These are phyloP conservation scores for Coelastrella sp. DNA, from an alignment of 139 green algal species.

Conservation along the genomic window DNA sequence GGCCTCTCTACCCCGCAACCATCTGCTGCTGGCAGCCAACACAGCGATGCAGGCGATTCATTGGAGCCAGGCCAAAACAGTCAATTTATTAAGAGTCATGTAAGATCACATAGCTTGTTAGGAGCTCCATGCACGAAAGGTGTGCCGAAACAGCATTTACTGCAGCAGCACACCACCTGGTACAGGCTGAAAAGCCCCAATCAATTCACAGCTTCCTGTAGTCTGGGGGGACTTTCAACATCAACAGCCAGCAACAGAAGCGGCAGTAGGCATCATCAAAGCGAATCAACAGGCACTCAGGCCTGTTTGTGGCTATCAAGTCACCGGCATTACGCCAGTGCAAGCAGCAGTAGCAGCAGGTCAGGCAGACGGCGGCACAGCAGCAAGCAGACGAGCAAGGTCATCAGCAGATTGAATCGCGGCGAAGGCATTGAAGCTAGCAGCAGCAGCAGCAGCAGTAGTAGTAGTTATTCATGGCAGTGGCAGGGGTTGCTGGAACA, in stretches of 20 bases:
- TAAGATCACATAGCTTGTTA: not conserved
- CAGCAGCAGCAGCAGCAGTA: no score
- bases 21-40: not conserved
- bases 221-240: not conserved
- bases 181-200: not conserved
- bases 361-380: not conserved
- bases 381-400: no score
- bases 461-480: no score
- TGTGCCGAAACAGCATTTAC: not conserved
- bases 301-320: no score
- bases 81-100: not conserved
- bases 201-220: not conserved
- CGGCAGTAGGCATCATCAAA: no score
- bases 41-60: not conserved
- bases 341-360: constrained; percentile 2
- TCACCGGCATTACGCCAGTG: no score
- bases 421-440: no score
- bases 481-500: no score
- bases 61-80: not conserved
- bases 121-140: not conserved
- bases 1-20: not conserved
- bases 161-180: not conserved
- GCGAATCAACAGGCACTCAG: no score
- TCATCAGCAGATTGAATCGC: no score
- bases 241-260: no score